Base-by-base conservation (phyloP, 163 green algal species). In the Scenedesmus sp. region DNA sequence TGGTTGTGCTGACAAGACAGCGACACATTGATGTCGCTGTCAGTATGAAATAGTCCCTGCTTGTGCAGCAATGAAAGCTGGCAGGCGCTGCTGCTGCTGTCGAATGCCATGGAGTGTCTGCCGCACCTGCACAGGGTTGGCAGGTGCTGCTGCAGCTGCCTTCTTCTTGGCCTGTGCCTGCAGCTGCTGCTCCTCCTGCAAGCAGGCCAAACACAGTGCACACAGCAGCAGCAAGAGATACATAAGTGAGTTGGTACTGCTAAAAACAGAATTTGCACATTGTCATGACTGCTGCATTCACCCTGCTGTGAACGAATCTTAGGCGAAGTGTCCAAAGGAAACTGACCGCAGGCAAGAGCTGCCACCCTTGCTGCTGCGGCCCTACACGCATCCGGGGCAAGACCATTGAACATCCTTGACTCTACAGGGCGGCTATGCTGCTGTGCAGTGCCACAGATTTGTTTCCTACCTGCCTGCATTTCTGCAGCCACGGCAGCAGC, bases 401-500 rank as follows among this genome's bases (percentile, higher is more conserved):
- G 20, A 18, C 70, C 62, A 18, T 64, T n/a, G 13, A 23, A 77
- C 16, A 26, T n/a, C 12, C 4, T 6, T 8, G 67, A 77, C 67
- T n/a, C 16, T n/a, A 26, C 18, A 23, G 16, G 20, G 6, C 9
- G 70, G 2, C 18, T 54, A 52, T 9, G n/a, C 6, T 81, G 20
- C 70, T 18, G 3, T 81, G 6, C 52, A 81, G 3, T 52, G 8
- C 26, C 20, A n/a, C 62, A 70, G 62, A 15, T 15, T 18, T 70
- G 6, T 6, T 54, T 23, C 83, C 23, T 57, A 88, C 83, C 83
- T 88, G 57, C 83, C 16, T 46, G n/a, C 57, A 15, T 23, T 73
- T 55, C 57, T 73, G 20, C 57, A 91, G 59, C 87, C 87, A 91
- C 3, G 87, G 87, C 60, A 91, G 56, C n/a, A 85, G n/a, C 5